These are phyloP conservation scores for Malus sieversii DNA, from an alignment of 306 rosid species.

Conservation along the genomic window DNA sequence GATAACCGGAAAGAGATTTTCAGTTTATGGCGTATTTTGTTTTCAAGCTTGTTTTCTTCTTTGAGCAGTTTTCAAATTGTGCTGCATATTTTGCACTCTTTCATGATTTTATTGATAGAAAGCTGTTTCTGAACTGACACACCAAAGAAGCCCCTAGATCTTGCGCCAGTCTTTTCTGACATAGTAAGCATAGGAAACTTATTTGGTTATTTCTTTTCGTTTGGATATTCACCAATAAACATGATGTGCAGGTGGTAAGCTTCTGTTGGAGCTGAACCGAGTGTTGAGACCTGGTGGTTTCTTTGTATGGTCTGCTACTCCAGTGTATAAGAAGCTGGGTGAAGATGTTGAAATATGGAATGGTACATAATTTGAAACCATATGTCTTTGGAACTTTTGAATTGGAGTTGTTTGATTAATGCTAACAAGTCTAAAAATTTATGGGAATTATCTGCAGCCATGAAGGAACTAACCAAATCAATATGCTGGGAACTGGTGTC, in stretches of 20 bases:
- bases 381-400: background rate
- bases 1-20: background rate
- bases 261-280: conserved; percentile 93
- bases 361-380: conserved; percentile 29
- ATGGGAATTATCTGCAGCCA: conserved; percentile 44
- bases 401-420: conserved; percentile 9
- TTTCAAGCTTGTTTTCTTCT: background rate
- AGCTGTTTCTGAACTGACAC: background rate
- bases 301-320: conserved; percentile 99
- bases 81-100: background rate
- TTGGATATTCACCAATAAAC: conserved; percentile 19
- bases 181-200: background rate
- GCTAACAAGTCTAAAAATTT: conserved; percentile 24
- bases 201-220: conserved; percentile 5
- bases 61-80: background rate
- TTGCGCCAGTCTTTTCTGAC: background rate
- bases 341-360: conserved; percentile 91
- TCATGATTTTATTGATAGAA: background rate
- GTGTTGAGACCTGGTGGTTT: conserved; percentile 94
- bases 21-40: background rate
- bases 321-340: conserved; percentile 73
- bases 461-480: conserved; percentile 69
- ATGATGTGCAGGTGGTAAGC: conserved; percentile 82
- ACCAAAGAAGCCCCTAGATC: background rate
- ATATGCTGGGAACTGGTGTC: conserved; percentile 82